These are phyloP conservation scores for Parmales sp. DNA, from an alignment of 108 stramenopile species.

Conservation along the genomic window DNA sequence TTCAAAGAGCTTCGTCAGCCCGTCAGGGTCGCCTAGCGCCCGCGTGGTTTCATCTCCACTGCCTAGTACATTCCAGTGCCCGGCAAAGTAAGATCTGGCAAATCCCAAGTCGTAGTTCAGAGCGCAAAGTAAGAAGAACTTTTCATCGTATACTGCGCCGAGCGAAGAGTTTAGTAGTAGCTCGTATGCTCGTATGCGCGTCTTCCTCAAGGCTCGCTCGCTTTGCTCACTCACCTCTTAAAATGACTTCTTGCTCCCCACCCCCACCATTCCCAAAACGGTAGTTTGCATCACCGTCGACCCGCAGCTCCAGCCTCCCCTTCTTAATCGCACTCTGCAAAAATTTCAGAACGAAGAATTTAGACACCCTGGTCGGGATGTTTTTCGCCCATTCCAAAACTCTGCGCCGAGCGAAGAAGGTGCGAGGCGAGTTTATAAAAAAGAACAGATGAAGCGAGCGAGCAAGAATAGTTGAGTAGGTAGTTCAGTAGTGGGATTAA, in stretches of 20 bases:
- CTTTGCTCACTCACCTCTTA: too few species aligned
- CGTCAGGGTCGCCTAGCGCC: conserved; percentile 65
- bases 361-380: conserved; percentile 6
- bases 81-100: conserved; percentile 79
- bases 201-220: too few species aligned
- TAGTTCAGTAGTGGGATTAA: too few species aligned
- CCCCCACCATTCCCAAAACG: conserved; percentile 45
- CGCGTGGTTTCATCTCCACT: conserved; percentile 47
- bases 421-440: too few species aligned
- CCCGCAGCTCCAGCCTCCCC: conserved; percentile 45
- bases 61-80: conserved; percentile 67
- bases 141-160: conserved; percentile 66
- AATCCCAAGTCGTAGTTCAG: conserved; percentile 82
- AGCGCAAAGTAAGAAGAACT: conserved; percentile 86
- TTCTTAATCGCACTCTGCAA: conserved; percentile 46
- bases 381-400: too few species aligned
- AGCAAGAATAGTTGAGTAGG: too few species aligned
- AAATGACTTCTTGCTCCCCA: conserved; percentile 8
- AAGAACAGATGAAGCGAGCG: too few species aligned
- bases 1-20: conserved; percentile 60
- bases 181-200: too few species aligned
- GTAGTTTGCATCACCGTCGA: conserved; percentile 60
- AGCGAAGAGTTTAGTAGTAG: too few species aligned
- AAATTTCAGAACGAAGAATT: conserved; percentile 42
- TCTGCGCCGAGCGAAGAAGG: too few species aligned